Conservation (phyloP, 106 monocot genomes). For the Dactylorhiza incarnata region DNA sequence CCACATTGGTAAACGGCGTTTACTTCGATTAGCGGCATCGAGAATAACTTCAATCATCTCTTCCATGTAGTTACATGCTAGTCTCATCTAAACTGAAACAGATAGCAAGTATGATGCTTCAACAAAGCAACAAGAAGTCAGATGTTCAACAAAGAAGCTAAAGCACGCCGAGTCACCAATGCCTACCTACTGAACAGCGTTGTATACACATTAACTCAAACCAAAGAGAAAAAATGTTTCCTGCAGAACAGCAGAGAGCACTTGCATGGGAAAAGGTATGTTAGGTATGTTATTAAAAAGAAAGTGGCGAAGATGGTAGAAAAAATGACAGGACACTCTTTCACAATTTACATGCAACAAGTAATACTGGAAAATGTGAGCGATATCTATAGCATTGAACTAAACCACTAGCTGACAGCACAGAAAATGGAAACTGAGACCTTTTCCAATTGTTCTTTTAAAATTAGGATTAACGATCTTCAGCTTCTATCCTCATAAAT, state of each 20-base stretch:
- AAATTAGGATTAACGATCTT: too few relatives aligned
- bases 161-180: neutral
- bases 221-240: neutral
- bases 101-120: neutral
- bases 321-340: too few relatives aligned
- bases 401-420: too few relatives aligned
- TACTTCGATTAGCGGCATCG: conserved; percentile 16
- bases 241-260: neutral
- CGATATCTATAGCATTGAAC: too few relatives aligned
- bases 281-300: too few relatives aligned
- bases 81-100: neutral
- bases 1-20: conserved; percentile 44
- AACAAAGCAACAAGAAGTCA: neutral
- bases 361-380: too few relatives aligned
- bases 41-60: conserved; percentile 22
- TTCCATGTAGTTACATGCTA: neutral
- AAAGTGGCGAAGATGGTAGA: too few relatives aligned
- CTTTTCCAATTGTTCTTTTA: too few relatives aligned
- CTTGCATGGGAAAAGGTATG: neutral
- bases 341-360: too few relatives aligned
- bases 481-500: too few relatives aligned
- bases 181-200: neutral
- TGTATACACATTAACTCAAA: neutral
- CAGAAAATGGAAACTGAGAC: too few relatives aligned
- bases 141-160: neutral